Conservation (phyloP, 2,329 filamentous ascomycete genomes). For the Hymenoscyphus linearis region DNA sequence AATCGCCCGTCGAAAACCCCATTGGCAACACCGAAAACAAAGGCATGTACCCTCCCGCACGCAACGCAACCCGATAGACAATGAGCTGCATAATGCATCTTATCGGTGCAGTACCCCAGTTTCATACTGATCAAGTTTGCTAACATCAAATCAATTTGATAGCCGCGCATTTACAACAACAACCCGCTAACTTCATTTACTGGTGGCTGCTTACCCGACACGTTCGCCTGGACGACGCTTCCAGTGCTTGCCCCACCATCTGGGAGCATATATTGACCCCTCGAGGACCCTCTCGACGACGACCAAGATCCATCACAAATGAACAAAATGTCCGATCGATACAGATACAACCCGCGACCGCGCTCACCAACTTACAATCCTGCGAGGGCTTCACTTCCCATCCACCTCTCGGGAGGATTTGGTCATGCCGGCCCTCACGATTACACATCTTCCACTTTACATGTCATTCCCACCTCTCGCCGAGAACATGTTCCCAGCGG, state of each 20-base stretch:
- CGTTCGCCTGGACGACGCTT: constrained; percentile 3
- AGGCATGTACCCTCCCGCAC: not conserved
- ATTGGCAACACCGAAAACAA: not conserved
- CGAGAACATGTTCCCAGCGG: constrained; percentile 33
- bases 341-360: constrained; percentile 40
- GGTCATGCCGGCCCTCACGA: constrained; percentile 2
- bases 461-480: constrained; percentile 42
- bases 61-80: not conserved
- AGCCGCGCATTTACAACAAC: not conserved
- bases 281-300: not conserved
- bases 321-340: constrained; percentile 43
- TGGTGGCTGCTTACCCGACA: constrained; percentile 15
- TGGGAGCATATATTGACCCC: not conserved
- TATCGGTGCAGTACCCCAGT: not conserved
- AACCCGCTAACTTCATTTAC: constrained; percentile 6
- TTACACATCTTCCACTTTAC: constrained; percentile 32
- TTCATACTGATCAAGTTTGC: constrained; percentile 1
- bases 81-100: not conserved
- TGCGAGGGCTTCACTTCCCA: constrained; percentile 49
- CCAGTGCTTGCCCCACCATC: constrained; percentile 8
- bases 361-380: constrained; percentile 45
- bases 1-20: not conserved
- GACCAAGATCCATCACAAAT: not conserved
- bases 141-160: not conserved
- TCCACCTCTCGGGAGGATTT: constrained; percentile 33